Evolutionary conservation across 768 basidiomycete genomes (phyloP).

Genomic region (Coprinopsis sp.): DNA sequence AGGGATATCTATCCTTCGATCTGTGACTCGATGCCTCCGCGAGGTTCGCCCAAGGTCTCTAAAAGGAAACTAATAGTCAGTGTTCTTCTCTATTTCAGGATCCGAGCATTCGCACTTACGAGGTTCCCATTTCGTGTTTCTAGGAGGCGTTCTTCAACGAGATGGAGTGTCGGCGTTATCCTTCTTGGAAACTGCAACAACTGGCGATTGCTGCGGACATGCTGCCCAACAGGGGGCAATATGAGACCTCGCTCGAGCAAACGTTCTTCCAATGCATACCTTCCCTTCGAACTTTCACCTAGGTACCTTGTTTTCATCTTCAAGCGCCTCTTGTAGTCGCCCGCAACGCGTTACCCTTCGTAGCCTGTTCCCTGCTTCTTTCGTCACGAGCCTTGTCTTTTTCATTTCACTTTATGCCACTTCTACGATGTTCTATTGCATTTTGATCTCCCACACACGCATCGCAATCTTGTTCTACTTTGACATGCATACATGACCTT

Average conservation of each 20-base stretch:
- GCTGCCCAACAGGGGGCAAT: slow-evolving; percentile 26
- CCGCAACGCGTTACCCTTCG: no score
- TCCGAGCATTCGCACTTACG: slow-evolving; percentile 5
- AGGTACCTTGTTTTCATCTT: no score
- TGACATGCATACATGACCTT: no score
- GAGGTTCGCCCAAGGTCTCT: slow-evolving; percentile 3
- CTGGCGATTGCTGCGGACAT: slow-evolving; percentile 30
- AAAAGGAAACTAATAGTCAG: slow-evolving; percentile 27
- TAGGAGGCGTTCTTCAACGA: slow-evolving; percentile 31
- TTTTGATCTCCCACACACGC: no score
- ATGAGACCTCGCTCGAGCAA: slow-evolving; percentile 26
- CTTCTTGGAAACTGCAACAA: slow-evolving; percentile 28
- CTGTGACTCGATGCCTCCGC: slow-evolving; percentile 8
- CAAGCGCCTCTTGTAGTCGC: no score
- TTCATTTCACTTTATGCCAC: no score
- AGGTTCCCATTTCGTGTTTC: not conserved
- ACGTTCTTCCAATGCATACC: slow-evolving; percentile 32
- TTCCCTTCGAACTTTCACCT: slow-evolving; percentile 20
- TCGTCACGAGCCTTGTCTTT: no score
- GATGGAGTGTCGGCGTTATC: slow-evolving; percentile 29
- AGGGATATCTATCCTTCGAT: slow-evolving; percentile 32
- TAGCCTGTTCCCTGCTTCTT: no score
- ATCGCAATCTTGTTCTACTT: no score
- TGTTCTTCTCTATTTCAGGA: not conserved
- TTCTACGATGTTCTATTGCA: no score